phyloP scores from a whole-genome alignment of 805 yeast species.

The Yamadazyma sp. region DNA sequence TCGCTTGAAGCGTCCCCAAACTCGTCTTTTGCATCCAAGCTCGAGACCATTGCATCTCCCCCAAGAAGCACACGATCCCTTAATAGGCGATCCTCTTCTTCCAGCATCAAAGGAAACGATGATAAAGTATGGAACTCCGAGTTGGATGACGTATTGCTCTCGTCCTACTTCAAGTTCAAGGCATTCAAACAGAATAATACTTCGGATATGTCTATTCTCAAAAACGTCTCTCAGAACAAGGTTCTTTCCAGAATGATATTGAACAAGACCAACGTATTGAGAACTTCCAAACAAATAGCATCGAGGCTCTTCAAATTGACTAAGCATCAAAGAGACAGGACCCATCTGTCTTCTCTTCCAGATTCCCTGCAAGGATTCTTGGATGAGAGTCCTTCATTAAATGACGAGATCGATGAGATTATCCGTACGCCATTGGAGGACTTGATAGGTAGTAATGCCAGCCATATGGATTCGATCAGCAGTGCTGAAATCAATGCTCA shows the following conservation, averaged over 20 bases:
- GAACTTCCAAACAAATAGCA: conserved; percentile 40
- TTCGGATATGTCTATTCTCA: conserved; percentile 23
- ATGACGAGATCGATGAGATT: conserved; percentile 27
- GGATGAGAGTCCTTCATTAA: conserved; percentile 15
- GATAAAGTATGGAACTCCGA: conserved; percentile 36
- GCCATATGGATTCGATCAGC: conserved; percentile 20
- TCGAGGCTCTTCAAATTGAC: conserved; percentile 31
- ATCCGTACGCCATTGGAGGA: conserved; percentile 30
- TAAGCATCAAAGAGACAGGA: conserved; percentile 10
- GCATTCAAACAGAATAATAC: conserved; percentile 29
- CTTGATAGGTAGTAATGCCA: conserved; percentile 15
- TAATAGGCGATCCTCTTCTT: conserved; percentile 6
- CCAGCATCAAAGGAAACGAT: conserved; percentile 9
- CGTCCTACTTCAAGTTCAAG: conserved; percentile 35
- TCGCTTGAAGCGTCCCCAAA: conserved; percentile 32
- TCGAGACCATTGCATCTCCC: conserved; percentile 25
- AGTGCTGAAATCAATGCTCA: conserved; percentile 28
- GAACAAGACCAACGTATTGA: conserved; percentile 33
- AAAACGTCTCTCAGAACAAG: conserved; percentile 39
- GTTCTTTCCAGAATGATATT: conserved; percentile 40
- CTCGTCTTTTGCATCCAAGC: conserved; percentile 35
- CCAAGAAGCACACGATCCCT: conserved; percentile 13
- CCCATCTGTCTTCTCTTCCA: conserved; percentile 8
- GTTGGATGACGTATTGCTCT: conserved; percentile 35
- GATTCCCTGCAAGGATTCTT: conserved; percentile 7